Base-by-base conservation (phyloP, 2,329 filamentous ascomycete genomes). In the Ramularia collo-cygni region DNA sequence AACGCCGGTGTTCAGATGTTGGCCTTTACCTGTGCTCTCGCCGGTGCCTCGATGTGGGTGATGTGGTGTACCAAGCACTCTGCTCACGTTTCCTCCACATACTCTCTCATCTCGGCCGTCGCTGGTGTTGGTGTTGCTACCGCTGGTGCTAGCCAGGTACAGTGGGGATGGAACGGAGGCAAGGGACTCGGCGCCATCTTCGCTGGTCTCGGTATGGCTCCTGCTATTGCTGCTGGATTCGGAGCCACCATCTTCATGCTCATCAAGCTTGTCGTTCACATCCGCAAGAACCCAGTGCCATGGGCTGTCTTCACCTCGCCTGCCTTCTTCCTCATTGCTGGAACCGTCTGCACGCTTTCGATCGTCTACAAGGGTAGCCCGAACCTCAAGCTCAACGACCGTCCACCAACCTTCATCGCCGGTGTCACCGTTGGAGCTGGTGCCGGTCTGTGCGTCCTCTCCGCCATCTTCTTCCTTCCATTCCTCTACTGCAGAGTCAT, bases 1-100 rank as follows among this genome's bases (percentile, higher is more conserved):
- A 59, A 69, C 15, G 73, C 77, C 2, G 67, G 64, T 7, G 40
- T 65, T 7, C 55, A 59, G 45, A 57, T 61, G 49, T 42, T 60
- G 19, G 57, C 54, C 18, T 77, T 78, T 69, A 69, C 73, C 50
- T 60, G 56, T 40, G 58, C 59, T 27, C 51, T 57, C 8, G 55
- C 56, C 10, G 70, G 69, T 15, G 75, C 74, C 10, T 69, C 75
- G 0, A 48, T 63, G 12, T 79, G 74, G 63, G 67, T 80, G n/a
- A 77, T 75, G 43, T 56, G 76, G 45, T 71, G 71, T 28, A 79
- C 76, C 3, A 59, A 56, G 28, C 54, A 72, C 46, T 75, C 74
- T 27, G 66, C 77, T 47, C 77, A 76, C 26, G 75, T 79, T 14
- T 79, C 75, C 0, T 78, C 77, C 3, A 80, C 76, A 1, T 75